Percentiles rank a stretch among this genome's conserved stretches.
These are phyloP conservation scores for Bretziella fagacearum DNA, from an alignment of 2,329 filamentous ascomycete species.

Conservation along the genomic window DNA sequence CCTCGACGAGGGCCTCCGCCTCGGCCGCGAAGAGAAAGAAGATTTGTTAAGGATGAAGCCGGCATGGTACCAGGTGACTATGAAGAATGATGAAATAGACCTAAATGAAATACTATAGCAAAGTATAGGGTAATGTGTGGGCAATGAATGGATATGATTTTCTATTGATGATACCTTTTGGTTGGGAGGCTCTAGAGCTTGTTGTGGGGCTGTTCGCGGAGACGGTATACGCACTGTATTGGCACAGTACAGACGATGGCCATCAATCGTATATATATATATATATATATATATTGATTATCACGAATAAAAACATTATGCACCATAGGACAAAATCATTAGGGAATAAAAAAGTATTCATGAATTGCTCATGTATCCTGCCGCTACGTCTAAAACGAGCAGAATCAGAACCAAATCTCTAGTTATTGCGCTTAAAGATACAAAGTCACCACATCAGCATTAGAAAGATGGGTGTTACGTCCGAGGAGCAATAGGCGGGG, in stretches of 20 bases:
- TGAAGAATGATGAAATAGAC: background rate
- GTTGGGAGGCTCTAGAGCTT: background rate
- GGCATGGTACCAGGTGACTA: slow-evolving; percentile 36
- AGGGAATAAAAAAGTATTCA: too few species aligned
- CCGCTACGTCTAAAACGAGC: too few species aligned
- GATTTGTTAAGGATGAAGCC: slow-evolving; percentile 60
- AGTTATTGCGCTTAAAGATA: too few species aligned
- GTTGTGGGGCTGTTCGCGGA: background rate
- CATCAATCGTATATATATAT: background rate
- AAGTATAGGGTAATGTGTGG: too few species aligned
- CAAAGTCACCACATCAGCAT: too few species aligned
- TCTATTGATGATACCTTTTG: background rate
- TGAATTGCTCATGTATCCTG: too few species aligned
- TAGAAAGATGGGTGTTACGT: too few species aligned
- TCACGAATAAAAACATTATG: too few species aligned
- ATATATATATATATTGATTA: background rate
- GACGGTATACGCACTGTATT: background rate
- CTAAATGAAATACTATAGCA: background rate
- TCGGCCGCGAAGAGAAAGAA: slow-evolving; percentile 38
- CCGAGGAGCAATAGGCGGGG: too few species aligned
- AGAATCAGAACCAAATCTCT: too few species aligned
- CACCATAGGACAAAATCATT: too few species aligned
- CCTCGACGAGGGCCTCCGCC: slow-evolving; percentile 21
- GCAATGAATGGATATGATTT: too few species aligned
- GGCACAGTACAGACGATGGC: background rate